Conservation (phyloP, 768 basidiomycete genomes). For the Chiua virens region DNA sequence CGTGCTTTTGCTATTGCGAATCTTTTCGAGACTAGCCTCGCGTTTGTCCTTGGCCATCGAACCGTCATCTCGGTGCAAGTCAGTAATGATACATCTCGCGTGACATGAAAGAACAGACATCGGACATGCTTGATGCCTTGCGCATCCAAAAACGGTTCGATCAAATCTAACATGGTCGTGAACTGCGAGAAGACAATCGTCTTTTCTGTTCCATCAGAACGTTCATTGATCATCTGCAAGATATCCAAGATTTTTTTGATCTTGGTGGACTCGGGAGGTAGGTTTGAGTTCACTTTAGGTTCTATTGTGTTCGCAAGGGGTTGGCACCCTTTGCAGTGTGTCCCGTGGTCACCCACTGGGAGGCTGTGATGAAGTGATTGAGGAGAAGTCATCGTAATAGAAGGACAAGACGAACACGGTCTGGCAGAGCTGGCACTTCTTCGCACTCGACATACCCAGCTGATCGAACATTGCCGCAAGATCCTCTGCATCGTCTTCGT, state of each 20-base stretch:
- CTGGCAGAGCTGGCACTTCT: slow-evolving; percentile 81
- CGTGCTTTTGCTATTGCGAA: slow-evolving; percentile 56
- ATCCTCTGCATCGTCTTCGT: slow-evolving; percentile 64
- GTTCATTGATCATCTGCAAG: slow-evolving; percentile 60
- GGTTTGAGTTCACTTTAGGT: slow-evolving; percentile 16
- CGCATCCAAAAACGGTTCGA: slow-evolving; percentile 79
- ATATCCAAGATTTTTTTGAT: slow-evolving; percentile 80
- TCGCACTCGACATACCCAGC: slow-evolving; percentile 55
- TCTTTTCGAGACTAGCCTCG: slow-evolving; percentile 70
- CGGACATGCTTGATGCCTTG: slow-evolving; percentile 72
- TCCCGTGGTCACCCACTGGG: slow-evolving; percentile 24
- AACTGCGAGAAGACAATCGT: slow-evolving; percentile 97
- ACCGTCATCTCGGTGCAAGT: slow-evolving; percentile 72
- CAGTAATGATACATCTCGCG: neutral
- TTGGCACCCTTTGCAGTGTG: slow-evolving; percentile 61
- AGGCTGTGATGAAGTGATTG: slow-evolving; percentile 14
- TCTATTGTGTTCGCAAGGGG: slow-evolving; percentile 50
- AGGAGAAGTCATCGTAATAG: neutral
- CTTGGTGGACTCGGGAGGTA: slow-evolving; percentile 81
- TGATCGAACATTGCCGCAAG: slow-evolving; percentile 73
- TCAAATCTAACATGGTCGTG: slow-evolving; percentile 81
- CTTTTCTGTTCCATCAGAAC: slow-evolving; percentile 69
- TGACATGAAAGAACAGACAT: slow-evolving; percentile 46
- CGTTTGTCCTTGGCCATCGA: slow-evolving; percentile 77
- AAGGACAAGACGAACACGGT: slow-evolving; percentile 48